Percentiles rank a stretch among this genome's conserved stretches.
These are phyloP conservation scores for Stevia rebaudiana DNA, from an alignment of 140 eudicot species.

Conservation along the genomic window DNA sequence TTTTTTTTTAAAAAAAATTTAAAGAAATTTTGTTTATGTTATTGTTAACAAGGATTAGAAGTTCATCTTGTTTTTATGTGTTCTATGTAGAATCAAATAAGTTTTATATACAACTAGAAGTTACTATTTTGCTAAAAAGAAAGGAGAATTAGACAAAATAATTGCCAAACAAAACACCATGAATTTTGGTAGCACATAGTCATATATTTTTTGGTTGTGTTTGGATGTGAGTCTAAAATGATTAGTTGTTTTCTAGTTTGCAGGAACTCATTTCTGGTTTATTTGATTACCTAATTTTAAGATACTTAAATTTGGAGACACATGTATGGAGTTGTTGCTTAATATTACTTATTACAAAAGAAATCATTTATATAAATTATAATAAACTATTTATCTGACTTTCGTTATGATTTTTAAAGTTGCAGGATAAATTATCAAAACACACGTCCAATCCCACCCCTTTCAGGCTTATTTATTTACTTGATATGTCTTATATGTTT, in stretches of 20 bases:
- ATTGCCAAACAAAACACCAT: background rate
- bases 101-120: too few species aligned
- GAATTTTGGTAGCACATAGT: background rate
- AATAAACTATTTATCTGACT: background rate
- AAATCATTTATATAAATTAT: background rate
- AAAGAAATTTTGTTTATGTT: slow-evolving; percentile 1
- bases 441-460: background rate
- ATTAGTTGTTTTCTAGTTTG: too few species aligned
- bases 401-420: background rate
- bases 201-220: background rate
- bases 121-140: too few species aligned
- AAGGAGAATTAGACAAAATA: background rate
- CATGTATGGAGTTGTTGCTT: too few species aligned
- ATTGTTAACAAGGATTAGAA: background rate
- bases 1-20: background rate
- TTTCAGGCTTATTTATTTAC: background rate
- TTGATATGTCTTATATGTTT: background rate
- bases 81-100: too few species aligned
- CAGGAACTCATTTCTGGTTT: too few species aligned
- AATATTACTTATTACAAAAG: too few species aligned
- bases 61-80: background rate
- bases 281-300: too few species aligned
- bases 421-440: background rate
- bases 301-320: too few species aligned
- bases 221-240: background rate